A percentile compares a stretch with the other conserved stretches of the same genome.
phyloP scores from a whole-genome alignment of 2,329 filamentous ascomycete species.

The Botrytis fabae region DNA sequence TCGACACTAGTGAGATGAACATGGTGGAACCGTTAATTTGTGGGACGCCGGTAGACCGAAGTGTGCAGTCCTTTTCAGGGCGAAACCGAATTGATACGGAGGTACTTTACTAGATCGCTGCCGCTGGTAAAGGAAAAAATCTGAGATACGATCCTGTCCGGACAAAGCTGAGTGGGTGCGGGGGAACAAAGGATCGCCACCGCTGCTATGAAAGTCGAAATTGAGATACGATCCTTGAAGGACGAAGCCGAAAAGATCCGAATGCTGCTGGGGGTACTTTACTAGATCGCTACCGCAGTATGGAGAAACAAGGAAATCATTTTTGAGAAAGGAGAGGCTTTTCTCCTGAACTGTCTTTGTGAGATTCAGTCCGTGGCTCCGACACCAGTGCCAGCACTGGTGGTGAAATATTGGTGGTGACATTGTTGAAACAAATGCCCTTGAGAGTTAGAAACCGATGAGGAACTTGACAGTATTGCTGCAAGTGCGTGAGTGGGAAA shows the following conservation, averaged over 20 bases:
- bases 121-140: not conserved
- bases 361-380: not conserved
- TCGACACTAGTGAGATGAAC: not conserved
- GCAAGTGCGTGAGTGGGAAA: too few relatives aligned
- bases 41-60: not conserved
- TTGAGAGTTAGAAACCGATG: not conserved
- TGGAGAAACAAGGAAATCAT: not conserved
- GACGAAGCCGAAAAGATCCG: not conserved
- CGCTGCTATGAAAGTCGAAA: not conserved
- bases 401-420: too few relatives aligned
- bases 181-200: not conserved
- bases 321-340: not conserved
- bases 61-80: not conserved
- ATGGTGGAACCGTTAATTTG: not conserved
- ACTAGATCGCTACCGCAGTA: conserved; percentile 1
- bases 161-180: not conserved
- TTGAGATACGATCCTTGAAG: not conserved
- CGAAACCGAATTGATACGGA: not conserved
- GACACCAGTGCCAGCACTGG: not conserved
- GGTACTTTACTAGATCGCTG: conserved; percentile 5
- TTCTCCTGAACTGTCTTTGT: not conserved
- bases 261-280: not conserved
- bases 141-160: not conserved
- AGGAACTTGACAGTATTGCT: not conserved
- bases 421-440: not conserved